These are phyloP conservation scores for Acer yangbiense DNA, from an alignment of 345 rosid genomes.

Conservation along the genomic window DNA sequence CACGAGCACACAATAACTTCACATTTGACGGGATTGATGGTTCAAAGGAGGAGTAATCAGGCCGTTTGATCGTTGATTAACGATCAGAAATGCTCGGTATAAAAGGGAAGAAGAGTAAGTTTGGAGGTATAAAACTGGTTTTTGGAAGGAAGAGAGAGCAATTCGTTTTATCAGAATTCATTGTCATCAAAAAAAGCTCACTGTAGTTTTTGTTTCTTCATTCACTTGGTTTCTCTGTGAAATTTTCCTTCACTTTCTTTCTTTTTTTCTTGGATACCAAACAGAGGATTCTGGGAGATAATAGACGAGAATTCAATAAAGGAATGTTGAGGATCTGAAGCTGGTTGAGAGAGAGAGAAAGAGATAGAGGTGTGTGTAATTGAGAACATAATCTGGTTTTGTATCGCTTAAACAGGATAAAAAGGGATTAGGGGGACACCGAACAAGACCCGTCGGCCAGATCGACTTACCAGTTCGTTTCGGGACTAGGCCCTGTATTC, in stretches of 20 bases:
- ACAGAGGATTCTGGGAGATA: slow-evolving; percentile 18
- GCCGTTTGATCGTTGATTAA: slow-evolving; percentile 30
- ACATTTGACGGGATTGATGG: slow-evolving; percentile 28
- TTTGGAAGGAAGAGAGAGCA: slow-evolving; percentile 22
- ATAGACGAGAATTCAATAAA: slow-evolving; percentile 15
- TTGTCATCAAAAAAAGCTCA: slow-evolving; percentile 16
- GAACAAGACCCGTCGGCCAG: too few relatives aligned
- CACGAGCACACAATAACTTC: not conserved
- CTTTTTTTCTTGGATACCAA: slow-evolving; percentile 33
- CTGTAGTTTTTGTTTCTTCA: slow-evolving; percentile 13
- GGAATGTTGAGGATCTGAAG: slow-evolving; percentile 37
- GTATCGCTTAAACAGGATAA: not conserved
- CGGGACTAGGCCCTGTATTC: too few relatives aligned
- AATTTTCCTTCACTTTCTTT: slow-evolving; percentile 35
- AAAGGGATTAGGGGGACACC: too few relatives aligned
- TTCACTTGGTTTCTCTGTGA: slow-evolving; percentile 28
- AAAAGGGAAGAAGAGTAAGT: slow-evolving; percentile 15
- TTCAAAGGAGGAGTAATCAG: slow-evolving; percentile 6
- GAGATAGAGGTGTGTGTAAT: slow-evolving; percentile 29
- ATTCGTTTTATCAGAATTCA: slow-evolving; percentile 24
- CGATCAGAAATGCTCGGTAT: slow-evolving; percentile 21
- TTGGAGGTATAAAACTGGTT: slow-evolving; percentile 22
- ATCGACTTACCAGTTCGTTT: too few relatives aligned
- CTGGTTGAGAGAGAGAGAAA: not conserved
- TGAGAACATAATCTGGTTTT: slow-evolving; percentile 11